Evolutionary conservation across 1,284 basidiomycete genomes (phyloP), one percentile per base, ranked within the genome.

Genomic region (Naganishia cerealis): DNA sequence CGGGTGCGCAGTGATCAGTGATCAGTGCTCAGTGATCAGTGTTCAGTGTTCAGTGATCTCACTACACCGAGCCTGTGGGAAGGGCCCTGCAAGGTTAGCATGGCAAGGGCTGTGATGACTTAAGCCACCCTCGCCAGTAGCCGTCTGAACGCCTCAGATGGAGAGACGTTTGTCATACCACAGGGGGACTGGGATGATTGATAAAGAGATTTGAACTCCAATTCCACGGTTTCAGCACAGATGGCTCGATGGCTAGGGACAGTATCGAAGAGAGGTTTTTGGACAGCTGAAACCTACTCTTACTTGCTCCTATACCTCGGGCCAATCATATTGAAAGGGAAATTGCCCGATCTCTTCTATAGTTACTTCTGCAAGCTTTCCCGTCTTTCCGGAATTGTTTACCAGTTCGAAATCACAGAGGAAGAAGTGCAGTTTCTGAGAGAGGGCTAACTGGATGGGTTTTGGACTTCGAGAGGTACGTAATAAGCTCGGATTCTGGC

Each of bases 391-490:
- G 42, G 42, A 24, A 18, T 38, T 3, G 15, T 57, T 12, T 40
- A 7, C n/a, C 15, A 40, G 56, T 38, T 40, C 8, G 56, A 57
- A 40, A 57, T 57, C 36, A 40, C n/a, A 16, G 13, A 15, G 39
- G 39, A 13, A 16, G 38, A 42, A 38, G 56, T 18, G 7, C 16
- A 57, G 18, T 38, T 42, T 24, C n/a, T 40, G 16, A n/a, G 9
- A 6, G 7, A 3, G 24, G 21, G 15, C 13, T 26, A 42, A 21
- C 24, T 18, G 10, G 8, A 16, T 57, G 57, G 39, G 21, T 42
- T 3, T 42, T 26, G 24, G 57, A 57, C 24, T 57, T 24, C n/a
- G 55, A 57, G 26, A n/a, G 26, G 57, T 57, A 26, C 15, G 39
- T 40, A 9, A 6, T 16, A 7, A 33, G 6, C 12, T 18, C 55